Conservation (phyloP, 108 stramenopile genomes). For the Licmophora abbreviata region DNA sequence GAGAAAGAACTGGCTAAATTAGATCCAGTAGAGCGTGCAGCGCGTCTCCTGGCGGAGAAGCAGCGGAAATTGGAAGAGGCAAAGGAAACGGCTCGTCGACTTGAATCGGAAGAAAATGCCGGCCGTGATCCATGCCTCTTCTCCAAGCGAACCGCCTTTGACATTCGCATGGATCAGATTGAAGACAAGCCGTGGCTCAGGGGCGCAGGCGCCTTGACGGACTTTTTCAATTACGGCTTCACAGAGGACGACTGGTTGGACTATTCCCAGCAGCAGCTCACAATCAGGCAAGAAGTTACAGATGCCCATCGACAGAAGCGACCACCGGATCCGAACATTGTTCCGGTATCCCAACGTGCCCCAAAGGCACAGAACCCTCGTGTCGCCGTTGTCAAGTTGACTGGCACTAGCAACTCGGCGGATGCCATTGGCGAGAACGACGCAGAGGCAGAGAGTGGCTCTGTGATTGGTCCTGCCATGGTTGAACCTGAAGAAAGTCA, state of each 20-base stretch:
- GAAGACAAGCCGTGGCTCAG: conserved; percentile 87
- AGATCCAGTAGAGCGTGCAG: conserved; percentile 73
- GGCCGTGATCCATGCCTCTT: conserved; percentile 85
- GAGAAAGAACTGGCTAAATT: conserved; percentile 53
- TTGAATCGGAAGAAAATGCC: conserved; percentile 84
- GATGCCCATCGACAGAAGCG: conserved; percentile 76
- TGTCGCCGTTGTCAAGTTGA: conserved; percentile 51
- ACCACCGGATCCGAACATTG: conserved; percentile 70
- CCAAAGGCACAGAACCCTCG: conserved; percentile 57
- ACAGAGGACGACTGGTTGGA: conserved; percentile 83
- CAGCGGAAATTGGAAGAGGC: conserved; percentile 76
- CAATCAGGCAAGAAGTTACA: conserved; percentile 80
- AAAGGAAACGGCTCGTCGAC: conserved; percentile 45
- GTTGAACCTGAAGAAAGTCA: conserved; percentile 9
- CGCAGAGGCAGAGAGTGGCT: conserved; percentile 14
- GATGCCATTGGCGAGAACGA: conserved; percentile 19
- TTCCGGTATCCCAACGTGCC: conserved; percentile 54
- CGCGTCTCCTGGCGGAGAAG: conserved; percentile 51
- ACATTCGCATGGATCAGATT: conserved; percentile 88
- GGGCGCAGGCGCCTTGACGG: conserved; percentile 50
- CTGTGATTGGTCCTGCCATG: conserved; percentile 24
- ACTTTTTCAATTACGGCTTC: conserved; percentile 86
- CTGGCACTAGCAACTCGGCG: conserved; percentile 9
- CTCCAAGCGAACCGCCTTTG: conserved; percentile 84
- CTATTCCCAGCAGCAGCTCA: conserved; percentile 69